Percentiles rank a stretch among this genome's conserved stretches.
These are phyloP conservation scores for Termitomyces sp. DNA, from an alignment of 768 basidiomycete genomes.

Conservation along the genomic window DNA sequence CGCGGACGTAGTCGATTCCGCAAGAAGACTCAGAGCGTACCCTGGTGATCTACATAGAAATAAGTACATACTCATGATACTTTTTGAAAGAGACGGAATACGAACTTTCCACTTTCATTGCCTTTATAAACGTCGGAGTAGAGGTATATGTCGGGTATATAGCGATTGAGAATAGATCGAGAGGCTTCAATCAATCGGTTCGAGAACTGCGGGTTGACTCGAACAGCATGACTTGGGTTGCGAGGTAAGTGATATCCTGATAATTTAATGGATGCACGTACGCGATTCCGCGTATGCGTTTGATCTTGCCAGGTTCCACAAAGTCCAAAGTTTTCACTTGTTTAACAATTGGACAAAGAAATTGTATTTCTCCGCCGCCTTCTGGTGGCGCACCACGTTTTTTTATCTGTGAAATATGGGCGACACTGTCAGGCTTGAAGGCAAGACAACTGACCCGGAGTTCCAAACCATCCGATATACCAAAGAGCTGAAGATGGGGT, in stretches of 20 bases:
- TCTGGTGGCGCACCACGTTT: constrained; percentile 88
- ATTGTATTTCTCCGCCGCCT: constrained; percentile 92
- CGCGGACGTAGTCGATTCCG: constrained; percentile 88
- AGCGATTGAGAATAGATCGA: constrained; percentile 89
- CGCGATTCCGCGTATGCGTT: constrained; percentile 94
- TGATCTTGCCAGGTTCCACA: constrained; percentile 85
- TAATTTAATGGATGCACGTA: constrained; percentile 34
- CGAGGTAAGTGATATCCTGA: neutral
- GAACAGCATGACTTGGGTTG: constrained; percentile 76
- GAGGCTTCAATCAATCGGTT: constrained; percentile 96
- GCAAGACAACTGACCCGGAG: constrained; percentile 52
- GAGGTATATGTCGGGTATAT: constrained; percentile 96
- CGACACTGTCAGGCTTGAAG: neutral
- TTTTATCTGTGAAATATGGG: constrained; percentile 57
- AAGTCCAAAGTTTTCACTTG: constrained; percentile 92
- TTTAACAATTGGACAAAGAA: constrained; percentile 88
- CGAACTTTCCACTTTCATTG: constrained; percentile 94
- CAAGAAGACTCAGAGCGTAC: constrained; percentile 84
- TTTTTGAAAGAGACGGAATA: neutral
- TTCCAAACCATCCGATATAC: constrained; percentile 86
- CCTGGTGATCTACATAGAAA: constrained; percentile 74
- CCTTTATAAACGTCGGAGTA: constrained; percentile 99
- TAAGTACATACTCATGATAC: neutral
- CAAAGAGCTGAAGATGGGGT: constrained; percentile 87
- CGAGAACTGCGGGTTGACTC: constrained; percentile 95